A percentile compares a stretch with the other conserved stretches of the same genome.
Evolutionary conservation across 2,329 filamentous ascomycete genomes (phyloP).

Genomic region (Cladophialophora psammophila): DNA sequence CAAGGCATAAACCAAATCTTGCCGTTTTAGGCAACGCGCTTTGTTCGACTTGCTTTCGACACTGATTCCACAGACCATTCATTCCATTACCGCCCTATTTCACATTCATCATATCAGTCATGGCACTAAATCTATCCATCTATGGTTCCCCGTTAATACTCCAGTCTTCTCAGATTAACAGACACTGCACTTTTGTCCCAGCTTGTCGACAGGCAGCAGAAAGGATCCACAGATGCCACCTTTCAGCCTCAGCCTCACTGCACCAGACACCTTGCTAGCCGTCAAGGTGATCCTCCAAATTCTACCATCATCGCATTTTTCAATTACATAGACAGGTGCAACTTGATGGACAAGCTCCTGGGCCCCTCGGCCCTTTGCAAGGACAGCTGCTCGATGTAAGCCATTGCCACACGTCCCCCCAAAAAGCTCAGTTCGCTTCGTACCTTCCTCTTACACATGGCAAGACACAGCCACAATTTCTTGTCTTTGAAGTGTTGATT

Average conservation of each 20-base stretch:
- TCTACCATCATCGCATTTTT: neutral
- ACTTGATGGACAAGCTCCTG: constrained; percentile 29
- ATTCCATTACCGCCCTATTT: neutral
- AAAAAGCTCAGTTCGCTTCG: neutral
- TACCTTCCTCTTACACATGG: constrained; percentile 32
- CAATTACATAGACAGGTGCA: constrained; percentile 35
- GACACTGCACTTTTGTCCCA: neutral
- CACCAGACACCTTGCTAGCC: neutral
- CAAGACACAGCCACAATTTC: constrained; percentile 34
- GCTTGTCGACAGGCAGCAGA: neutral
- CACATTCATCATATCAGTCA: neutral
- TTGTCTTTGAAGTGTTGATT: constrained; percentile 19
- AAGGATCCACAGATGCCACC: neutral
- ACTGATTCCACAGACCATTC: constrained; percentile 2
- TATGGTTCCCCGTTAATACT: neutral
- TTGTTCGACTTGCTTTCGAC: constrained; percentile 9
- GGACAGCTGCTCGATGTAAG: constrained; percentile 28
- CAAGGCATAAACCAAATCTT: constrained; percentile 12
- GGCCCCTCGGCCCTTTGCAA: constrained; percentile 28
- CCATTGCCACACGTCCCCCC: neutral
- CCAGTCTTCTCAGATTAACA: neutral
- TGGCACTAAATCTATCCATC: neutral
- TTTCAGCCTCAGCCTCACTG: neutral
- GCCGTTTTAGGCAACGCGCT: constrained; percentile 21
- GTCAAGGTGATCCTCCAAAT: neutral